Conservation (phyloP, 805 yeast species). For the Saccharomycopsis amapae region DNA sequence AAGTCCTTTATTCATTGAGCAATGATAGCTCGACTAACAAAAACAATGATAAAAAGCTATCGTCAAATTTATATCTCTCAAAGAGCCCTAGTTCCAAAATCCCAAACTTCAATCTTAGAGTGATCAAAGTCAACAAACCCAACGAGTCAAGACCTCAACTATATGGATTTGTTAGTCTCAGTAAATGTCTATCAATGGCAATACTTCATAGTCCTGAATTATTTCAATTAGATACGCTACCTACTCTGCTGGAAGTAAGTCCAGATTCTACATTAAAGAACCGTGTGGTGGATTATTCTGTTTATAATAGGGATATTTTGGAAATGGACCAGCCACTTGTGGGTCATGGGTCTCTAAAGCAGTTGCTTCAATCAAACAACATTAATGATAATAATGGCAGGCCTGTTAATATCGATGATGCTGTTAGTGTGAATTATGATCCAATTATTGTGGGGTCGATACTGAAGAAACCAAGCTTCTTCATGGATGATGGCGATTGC, state of each 20-base stretch:
- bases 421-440: neutral
- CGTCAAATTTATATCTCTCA: slow-evolving; percentile 11
- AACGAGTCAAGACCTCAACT: neutral
- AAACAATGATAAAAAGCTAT: no score
- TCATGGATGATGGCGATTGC: neutral
- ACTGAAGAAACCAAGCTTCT: slow-evolving; percentile 9
- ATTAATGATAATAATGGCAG: neutral
- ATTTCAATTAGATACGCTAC: slow-evolving; percentile 9
- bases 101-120: slow-evolving; percentile 1
- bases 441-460: slow-evolving; percentile 7
- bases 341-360: slow-evolving; percentile 18
- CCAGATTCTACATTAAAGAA: no score
- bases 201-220: slow-evolving; percentile 17
- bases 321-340: slow-evolving; percentile 15
- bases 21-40: no score
- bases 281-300: slow-evolving; percentile 16
- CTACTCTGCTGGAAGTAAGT: neutral
- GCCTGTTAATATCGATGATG: neutral
- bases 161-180: slow-evolving; percentile 12
- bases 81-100: slow-evolving; percentile 6
- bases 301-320: slow-evolving; percentile 16
- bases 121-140: neutral
- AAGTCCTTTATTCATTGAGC: slow-evolving; percentile 12
- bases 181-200: slow-evolving; percentile 12
- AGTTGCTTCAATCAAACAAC: slow-evolving; percentile 1